Base-by-base conservation (phyloP, 2,329 filamentous ascomycete species). In the Spiromastix sp. region DNA sequence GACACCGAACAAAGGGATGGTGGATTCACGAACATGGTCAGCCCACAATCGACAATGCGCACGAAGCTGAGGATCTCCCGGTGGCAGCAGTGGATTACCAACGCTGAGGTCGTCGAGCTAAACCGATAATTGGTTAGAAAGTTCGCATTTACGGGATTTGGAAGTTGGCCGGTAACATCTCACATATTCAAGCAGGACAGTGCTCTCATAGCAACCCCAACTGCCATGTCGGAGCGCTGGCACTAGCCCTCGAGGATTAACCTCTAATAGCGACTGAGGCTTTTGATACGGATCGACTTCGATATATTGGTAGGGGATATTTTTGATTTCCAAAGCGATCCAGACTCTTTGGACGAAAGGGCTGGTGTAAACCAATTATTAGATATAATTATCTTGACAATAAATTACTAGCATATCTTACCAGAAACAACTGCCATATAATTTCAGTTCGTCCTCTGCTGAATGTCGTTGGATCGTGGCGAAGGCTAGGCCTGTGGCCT, bases 261-360 rank as follows among this genome's bases (percentile, higher is more conserved):
- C 74, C 44, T 85, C 81, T 16, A 86, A 67, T 19, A 89, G 63
- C 6, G 74, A 67, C 40, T 78, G 70, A 2, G 79, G 81, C 42
- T 82, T 81, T 46, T 78, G 74, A 52, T 84, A 86, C 5, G 84
- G 81, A 50, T 93, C 81, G 30, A 85, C 77, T 58, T 93, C 85
- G 48, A 85, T 79, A 57, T 93, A 93, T 53, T 93, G 83, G 52
- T 93, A 93, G 24, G 73, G 64, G 6, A 91, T 68, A 12, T 74
- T 71, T 55, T 91, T 91, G 48, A 78, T 68, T 56, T 93, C 85
- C 22, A 93, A 68, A 1, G 85, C 81, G 44, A 93, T 91, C 85
- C 85, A 93, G 17, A 91, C 81, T 12, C 85, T 76, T 54, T 93
- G 85, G 2, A 85, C 85, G 53, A 89, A 91, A 17, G 85, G 85